Base-by-base conservation (phyloP, 106 monocot species). In the Posidonia australis region DNA sequence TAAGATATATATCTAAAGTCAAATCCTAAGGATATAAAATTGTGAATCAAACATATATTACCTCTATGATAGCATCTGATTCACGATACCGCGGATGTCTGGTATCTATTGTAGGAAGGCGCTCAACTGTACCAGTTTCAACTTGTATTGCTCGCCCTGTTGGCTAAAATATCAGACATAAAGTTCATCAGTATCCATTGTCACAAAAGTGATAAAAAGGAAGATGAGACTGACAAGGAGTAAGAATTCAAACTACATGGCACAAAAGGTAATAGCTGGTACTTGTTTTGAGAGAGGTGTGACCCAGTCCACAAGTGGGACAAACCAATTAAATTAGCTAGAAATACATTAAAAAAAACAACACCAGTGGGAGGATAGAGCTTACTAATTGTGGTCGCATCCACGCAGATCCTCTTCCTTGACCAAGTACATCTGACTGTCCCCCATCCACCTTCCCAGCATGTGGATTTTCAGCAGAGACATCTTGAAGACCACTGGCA, bases 61-160 rank as follows among this genome's bases (percentile, higher is more conserved):
- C 92, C 88, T 92, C 92, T 69, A 92, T 92, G 54, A 92, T 72
- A 62, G 83, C 74, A 82, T 92, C 92, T 43, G 82, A 70, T 66
- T 92, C 88, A 71, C 92, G 88, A 32, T 64, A 41, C 17, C 92
- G 71, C 25, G 88, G 80, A 64, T 80, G 80, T 69, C 92, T 77
- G 20, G 92, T 92, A 63, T 92, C 92, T 47, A 88, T 85, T 27
- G 87, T 88, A 45, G 92, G 92, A 71, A 85, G 78, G 2, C 92
- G 84, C 61, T 92, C 92, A 48, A 80, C 78, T 68, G 57, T 82
- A 63, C 85, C 80, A 65, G 76, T 63, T 80, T 92, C 92, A 69
- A 92, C 92, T 66, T 85, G 87, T 78, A 92, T 92, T 51, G 92
- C 76, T 79, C 92, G 88, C 7, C 92, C 92, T 53, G 70, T 80